phyloP scores from a whole-genome alignment of 805 yeast genomes.

The Metschnikowia santaceciliae region DNA sequence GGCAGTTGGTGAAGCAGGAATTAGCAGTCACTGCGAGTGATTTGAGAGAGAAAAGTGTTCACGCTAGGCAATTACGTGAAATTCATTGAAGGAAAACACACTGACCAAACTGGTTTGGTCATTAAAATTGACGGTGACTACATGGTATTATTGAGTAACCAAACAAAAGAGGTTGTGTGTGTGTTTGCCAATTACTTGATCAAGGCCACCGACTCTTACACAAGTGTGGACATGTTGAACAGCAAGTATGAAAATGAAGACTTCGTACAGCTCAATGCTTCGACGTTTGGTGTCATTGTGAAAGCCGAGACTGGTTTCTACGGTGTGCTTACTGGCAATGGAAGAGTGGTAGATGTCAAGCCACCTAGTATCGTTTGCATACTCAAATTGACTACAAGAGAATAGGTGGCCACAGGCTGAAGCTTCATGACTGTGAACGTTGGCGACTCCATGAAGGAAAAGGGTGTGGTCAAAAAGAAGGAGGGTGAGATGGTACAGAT shows the following conservation, averaged over 20 bases:
- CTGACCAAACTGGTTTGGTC: conserved; percentile 50
- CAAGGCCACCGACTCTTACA: conserved; percentile 80
- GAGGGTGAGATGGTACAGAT: conserved; percentile 87
- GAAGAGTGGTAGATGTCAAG: conserved; percentile 51
- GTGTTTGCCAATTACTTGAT: conserved; percentile 49
- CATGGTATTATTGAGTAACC: conserved; percentile 86
- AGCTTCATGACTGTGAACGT: conserved; percentile 79
- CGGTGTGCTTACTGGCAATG: conserved; percentile 76
- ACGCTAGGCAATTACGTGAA: conserved; percentile 92
- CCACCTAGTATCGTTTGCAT: conserved; percentile 83
- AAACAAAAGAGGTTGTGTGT: conserved; percentile 66
- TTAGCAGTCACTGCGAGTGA: conserved; percentile 80
- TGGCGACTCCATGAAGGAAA: conserved; percentile 91
- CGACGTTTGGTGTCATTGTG: conserved; percentile 82
- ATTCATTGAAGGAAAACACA: conserved; percentile 84
- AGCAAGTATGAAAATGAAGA: conserved; percentile 86
- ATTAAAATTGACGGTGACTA: conserved; percentile 56
- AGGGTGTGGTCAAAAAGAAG: conserved; percentile 69
- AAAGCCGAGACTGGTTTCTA: conserved; percentile 86
- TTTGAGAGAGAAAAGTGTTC: conserved; percentile 80
- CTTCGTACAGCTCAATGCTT: conserved; percentile 81
- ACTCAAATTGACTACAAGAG: conserved; percentile 57
- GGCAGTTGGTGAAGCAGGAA: conserved; percentile 49
- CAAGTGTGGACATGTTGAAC: conserved; percentile 51
- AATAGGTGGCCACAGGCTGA: conserved; percentile 84